Evolutionary conservation across 345 rosid genomes (phyloP).

Genomic region (Streptanthus diversifolius): DNA sequence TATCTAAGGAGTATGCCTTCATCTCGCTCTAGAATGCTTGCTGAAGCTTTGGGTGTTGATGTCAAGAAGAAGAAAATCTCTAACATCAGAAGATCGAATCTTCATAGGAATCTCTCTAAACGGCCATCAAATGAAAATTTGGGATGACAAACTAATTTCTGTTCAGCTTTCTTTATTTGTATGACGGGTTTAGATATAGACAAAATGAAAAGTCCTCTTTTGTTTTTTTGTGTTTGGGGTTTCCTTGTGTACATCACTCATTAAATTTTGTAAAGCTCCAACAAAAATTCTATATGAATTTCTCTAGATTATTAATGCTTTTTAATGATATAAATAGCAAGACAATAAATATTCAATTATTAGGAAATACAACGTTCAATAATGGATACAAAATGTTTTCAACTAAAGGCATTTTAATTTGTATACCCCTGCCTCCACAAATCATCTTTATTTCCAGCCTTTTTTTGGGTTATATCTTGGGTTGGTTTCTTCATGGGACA

Average conservation of each 20-base stretch:
- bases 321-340: background rate
- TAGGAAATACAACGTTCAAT: conserved; percentile 25
- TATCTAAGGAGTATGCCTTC: conserved; percentile 28
- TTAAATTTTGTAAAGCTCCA: conserved; percentile 9
- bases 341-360: conserved; percentile 22
- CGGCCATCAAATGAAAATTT: background rate
- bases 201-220: background rate
- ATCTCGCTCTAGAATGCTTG: conserved; percentile 28
- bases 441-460: conserved; percentile 19
- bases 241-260: conserved; percentile 11
- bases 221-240: background rate
- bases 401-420: conserved; percentile 20
- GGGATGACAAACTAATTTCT: background rate
- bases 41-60: conserved; percentile 32
- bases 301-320: background rate
- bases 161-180: background rate
- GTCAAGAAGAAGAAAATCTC: background rate
- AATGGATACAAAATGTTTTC: conserved; percentile 32
- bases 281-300: conserved; percentile 2
- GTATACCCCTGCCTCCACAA: conserved; percentile 31
- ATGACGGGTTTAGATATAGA: conserved; percentile 6
- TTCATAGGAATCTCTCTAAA: background rate
- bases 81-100: background rate
- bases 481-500: conserved; percentile 34
- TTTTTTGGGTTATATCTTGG: background rate